phyloP scores from a whole-genome alignment of 2,329 filamentous ascomycete genomes.

The Ophiostoma angusticollis region DNA sequence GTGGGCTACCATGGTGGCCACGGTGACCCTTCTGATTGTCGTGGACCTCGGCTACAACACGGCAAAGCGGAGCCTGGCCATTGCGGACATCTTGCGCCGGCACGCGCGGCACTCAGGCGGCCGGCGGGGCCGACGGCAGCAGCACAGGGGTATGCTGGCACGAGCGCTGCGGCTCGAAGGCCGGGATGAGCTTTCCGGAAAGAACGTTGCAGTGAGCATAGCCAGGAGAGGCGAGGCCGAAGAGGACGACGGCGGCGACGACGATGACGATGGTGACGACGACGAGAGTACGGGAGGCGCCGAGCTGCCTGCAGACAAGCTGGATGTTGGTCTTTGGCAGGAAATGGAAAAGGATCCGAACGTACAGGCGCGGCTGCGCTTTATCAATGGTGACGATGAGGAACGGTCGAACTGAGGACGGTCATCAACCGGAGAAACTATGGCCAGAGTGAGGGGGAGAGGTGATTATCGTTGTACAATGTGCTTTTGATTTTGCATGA shows the following conservation, averaged over 20 bases:
- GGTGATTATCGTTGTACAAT: too few species aligned
- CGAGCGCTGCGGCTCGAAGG: background rate
- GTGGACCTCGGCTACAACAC: constrained; percentile 49
- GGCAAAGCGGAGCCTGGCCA: constrained; percentile 31
- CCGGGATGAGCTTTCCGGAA: constrained; percentile 14
- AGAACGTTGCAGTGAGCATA: constrained; percentile 7
- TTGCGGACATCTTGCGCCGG: constrained; percentile 32
- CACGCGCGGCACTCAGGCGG: background rate
- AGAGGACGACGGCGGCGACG: constrained; percentile 1
- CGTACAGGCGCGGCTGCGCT: constrained; percentile 29
- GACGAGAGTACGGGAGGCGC: constrained; percentile 3
- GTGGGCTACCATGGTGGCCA: constrained; percentile 59
- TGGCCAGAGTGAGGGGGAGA: too few species aligned
- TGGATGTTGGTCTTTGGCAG: constrained; percentile 44
- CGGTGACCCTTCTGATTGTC: constrained; percentile 43
- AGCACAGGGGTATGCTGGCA: background rate
- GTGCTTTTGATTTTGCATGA: too few species aligned
- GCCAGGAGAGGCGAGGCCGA: background rate
- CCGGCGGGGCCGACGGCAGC: background rate
- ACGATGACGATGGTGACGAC: constrained; percentile 9
- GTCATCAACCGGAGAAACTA: too few species aligned
- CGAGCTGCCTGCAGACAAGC: constrained; percentile 30
- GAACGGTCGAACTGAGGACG: constrained; percentile 8
- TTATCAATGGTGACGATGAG: constrained; percentile 26
- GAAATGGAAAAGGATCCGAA: constrained; percentile 41